Evolutionary conservation across 768 basidiomycete species (phyloP), one percentile per base, ranked within the genome.

Genomic region (Neoboletus subvelutipes): DNA sequence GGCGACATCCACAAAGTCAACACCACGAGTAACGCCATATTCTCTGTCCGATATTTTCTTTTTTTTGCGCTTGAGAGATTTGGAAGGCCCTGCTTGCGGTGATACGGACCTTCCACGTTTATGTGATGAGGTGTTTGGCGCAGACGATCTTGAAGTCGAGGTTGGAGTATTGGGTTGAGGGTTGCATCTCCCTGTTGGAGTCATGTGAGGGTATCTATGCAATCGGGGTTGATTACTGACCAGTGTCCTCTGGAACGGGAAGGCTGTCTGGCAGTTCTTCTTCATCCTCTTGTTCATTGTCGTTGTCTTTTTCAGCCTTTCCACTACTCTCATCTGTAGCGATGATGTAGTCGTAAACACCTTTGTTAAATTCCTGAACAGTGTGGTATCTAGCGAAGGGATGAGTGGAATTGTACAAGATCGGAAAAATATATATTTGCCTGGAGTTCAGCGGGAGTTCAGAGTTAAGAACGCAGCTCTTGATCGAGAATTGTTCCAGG

Each of bases 311-410:
- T 54, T 82, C 82, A 1, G 77, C 75, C 4, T 76, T 77, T 4
- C 78, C 76, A 1, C 84, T 83, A 55, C 84, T 85, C 73, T 98
- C 97, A 67, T 98, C 96, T 11, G 95, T 96, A 1, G 97, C 97
- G 53, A 99, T 97, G 60, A 98, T 94, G 71, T 98, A 98, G 70
- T 99, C 94, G 65, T 98, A 98, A 9, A 97, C 92, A 2, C 97
- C 97, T 64, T 92, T 91, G 73, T 99, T 99, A 68, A 99, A 99
- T 72, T 98, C 97, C 65, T 99, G 95, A 1, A 99, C 97, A 2
- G 89, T 88, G 67, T 99, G 97, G 67, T 94, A 97, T 72, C 93
- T 94, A 15, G 37, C 22, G 1, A 5, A 8, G 28, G 15, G 45
- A 46, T 67, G 29, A 66, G 61, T 28, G 0, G 41, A 22, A 11